phyloP scores from a whole-genome alignment of 2,329 filamentous ascomycete species.

The Ceratocystis albifundus region DNA sequence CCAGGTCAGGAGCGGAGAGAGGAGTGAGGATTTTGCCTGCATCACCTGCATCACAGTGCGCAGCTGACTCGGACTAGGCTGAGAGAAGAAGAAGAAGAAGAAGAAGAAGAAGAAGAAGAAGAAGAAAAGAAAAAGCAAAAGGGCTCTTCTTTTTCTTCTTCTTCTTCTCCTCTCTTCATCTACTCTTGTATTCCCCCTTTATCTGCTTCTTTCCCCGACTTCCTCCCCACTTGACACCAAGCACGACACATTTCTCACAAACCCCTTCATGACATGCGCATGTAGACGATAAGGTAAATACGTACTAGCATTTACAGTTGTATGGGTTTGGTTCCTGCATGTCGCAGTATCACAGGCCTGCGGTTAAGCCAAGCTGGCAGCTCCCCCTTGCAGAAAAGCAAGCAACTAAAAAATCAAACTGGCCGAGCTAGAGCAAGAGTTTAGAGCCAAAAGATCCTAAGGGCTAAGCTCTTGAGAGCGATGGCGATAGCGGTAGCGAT shows the following conservation, averaged over 20 bases:
- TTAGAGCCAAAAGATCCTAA: background rate
- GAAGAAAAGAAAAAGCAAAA: too few relatives aligned
- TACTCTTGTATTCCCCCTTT: background rate
- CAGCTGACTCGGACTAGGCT: background rate
- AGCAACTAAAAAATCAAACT: background rate
- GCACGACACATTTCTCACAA: background rate
- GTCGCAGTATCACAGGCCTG: background rate
- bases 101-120: background rate
- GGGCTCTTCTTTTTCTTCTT: background rate
- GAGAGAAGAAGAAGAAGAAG: background rate
- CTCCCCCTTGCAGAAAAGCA: slow-evolving; percentile 6
- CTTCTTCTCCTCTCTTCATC: background rate
- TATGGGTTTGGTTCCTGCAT: slow-evolving; percentile 7
- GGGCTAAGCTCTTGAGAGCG: background rate
- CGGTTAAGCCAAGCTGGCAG: slow-evolving; percentile 5
- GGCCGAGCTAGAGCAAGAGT: background rate
- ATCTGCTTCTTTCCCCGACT: background rate
- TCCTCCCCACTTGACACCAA: background rate
- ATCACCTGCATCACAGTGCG: background rate
- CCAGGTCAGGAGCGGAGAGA: background rate
- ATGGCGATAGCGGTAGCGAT: background rate
- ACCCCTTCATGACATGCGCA: background rate
- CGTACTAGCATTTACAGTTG: background rate
- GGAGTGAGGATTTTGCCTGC: background rate
- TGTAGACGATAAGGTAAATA: background rate